Percentiles rank a stretch among this genome's conserved stretches.
These are phyloP conservation scores for Dactylorhiza incarnata DNA, from an alignment of 106 monocot genomes.

Conservation along the genomic window DNA sequence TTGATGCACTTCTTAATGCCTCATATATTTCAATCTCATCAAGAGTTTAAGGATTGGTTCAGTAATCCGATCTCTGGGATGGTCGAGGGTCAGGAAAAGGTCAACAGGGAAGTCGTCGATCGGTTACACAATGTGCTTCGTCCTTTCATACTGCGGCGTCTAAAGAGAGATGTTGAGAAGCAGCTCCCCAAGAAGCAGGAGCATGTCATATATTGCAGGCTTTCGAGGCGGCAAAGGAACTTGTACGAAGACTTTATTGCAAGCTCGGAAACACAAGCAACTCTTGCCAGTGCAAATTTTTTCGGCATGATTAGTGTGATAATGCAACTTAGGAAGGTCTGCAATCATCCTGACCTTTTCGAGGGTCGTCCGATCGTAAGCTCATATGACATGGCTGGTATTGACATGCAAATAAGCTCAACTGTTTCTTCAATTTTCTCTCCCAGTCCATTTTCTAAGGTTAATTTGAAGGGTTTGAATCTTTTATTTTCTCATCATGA, in stretches of 20 bases:
- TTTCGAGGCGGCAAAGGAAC: slow-evolving; percentile 85
- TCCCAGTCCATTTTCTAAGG: slow-evolving; percentile 49
- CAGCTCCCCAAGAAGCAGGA: slow-evolving; percentile 92
- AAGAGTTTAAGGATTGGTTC: slow-evolving; percentile 99
- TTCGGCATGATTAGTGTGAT: slow-evolving; percentile 99
- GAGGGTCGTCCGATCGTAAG: slow-evolving; percentile 96
- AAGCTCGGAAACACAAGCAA: slow-evolving; percentile 96
- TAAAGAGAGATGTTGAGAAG: slow-evolving; percentile 97
- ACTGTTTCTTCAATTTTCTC: slow-evolving; percentile 46
- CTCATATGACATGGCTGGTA: slow-evolving; percentile 87
- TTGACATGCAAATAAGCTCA: slow-evolving; percentile 77
- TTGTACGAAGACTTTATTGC: slow-evolving; percentile 99
- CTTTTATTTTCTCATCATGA: slow-evolving; percentile 72
- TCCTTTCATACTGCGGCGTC: slow-evolving; percentile 85
- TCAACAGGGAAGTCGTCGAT: slow-evolving; percentile 97
- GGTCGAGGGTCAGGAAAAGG: slow-evolving; percentile 98
- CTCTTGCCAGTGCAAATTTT: slow-evolving; percentile 81
- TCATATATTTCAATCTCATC: slow-evolving; percentile 98
- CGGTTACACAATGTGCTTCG: slow-evolving; percentile 97
- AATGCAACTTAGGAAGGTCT: slow-evolving; percentile 99
- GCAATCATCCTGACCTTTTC: slow-evolving; percentile 99
- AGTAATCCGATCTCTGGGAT: slow-evolving; percentile 96
- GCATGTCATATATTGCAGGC: slow-evolving; percentile 87
- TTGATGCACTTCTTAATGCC: slow-evolving; percentile 99
- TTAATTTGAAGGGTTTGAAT: slow-evolving; percentile 68